Evolutionary conservation across 495 filamentous ascomycete species (phyloP), one percentile per base, ranked within the genome.

Genomic region (Penicillium taxi): DNA sequence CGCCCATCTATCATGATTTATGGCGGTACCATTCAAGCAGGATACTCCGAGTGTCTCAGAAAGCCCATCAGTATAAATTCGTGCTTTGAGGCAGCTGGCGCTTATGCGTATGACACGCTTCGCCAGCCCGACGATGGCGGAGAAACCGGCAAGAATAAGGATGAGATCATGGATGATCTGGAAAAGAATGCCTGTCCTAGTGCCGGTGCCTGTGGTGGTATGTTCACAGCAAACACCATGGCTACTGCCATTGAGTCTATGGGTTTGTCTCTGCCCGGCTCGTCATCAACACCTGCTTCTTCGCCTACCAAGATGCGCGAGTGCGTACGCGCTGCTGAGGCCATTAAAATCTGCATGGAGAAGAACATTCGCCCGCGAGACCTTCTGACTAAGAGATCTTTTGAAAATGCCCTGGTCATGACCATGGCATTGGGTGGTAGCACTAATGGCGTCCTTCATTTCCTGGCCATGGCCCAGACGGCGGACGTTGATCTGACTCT

Each of bases 221-320:
- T 81, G 78, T 98, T 85, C 76, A 98, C 91, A 2, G 91, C 91
- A 37, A 98, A 98, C 59, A 96, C 91, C 2, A 94, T 98, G 89
- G 84, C 86, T 4, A 93, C 88, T 0, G 88, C 88, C 9, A 87
- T 98, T 45, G 91, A 98, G 59, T 84, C 87, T 6, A 94, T 98
- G 86, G 91, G 91, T 35, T 72, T 98, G 15, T 79, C 78, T 2
- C 70, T 96, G 11, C 90, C 91, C 0, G 90, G 90, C 7, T 94
- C 86, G 1, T 94, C 87, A 0, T 90, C 85, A 1, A 94, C 80
- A 36, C 89, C 90, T 2, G 91, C 91, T 2, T 69, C 76, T 6
- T 90, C 84, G 2, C 88, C 91, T 5, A 80, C 86, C 26, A 98
- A 98, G 63, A 78, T 82, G 69, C 81, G 90, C 14, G 91, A 98